Evolutionary conservation across 2,329 filamentous ascomycete species (phyloP).

Genomic region (Sporothrix pallida): DNA sequence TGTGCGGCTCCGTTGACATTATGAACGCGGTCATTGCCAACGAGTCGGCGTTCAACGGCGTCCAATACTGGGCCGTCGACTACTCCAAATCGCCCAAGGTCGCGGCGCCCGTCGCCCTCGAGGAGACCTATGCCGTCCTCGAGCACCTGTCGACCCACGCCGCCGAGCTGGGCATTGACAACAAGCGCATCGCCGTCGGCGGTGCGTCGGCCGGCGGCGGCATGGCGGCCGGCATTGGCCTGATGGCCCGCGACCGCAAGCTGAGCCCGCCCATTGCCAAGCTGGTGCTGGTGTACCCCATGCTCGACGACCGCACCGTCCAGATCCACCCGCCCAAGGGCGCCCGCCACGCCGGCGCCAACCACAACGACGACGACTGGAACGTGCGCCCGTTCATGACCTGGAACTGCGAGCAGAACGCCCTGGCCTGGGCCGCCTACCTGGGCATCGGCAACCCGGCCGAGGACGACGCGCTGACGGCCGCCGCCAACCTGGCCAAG

Average conservation of each 20-base stretch:
- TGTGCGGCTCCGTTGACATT: slow-evolving; percentile 38
- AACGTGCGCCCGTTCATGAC: slow-evolving; percentile 35
- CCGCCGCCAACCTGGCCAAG: slow-evolving; percentile 30
- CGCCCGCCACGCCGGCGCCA: slow-evolving; percentile 39
- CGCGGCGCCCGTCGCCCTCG: slow-evolving; percentile 51
- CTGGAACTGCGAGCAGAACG: slow-evolving; percentile 40
- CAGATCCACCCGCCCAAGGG: slow-evolving; percentile 28
- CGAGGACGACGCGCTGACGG: slow-evolving; percentile 21
- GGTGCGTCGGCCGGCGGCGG: slow-evolving; percentile 43
- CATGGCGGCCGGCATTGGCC: slow-evolving; percentile 41
- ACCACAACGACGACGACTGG: slow-evolving; percentile 34
- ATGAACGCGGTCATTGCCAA: slow-evolving; percentile 35
- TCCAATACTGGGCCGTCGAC: slow-evolving; percentile 48
- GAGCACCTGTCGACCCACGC: slow-evolving; percentile 46
- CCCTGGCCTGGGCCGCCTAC: slow-evolving; percentile 42
- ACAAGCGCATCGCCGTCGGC: slow-evolving; percentile 39
- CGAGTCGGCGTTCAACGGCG: slow-evolving; percentile 34
- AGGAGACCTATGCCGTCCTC: slow-evolving; percentile 47
- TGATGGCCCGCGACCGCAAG: slow-evolving; percentile 50
- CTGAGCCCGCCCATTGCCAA: slow-evolving; percentile 44
- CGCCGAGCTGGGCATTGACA: slow-evolving; percentile 39
- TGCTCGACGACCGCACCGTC: slow-evolving; percentile 47
- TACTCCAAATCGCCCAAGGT: slow-evolving; percentile 59
- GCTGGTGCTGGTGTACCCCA: slow-evolving; percentile 47
- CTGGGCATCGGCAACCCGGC: slow-evolving; percentile 35